phyloP scores from a whole-genome alignment of 805 yeast species.

The Hanseniaspora lachancei region DNA sequence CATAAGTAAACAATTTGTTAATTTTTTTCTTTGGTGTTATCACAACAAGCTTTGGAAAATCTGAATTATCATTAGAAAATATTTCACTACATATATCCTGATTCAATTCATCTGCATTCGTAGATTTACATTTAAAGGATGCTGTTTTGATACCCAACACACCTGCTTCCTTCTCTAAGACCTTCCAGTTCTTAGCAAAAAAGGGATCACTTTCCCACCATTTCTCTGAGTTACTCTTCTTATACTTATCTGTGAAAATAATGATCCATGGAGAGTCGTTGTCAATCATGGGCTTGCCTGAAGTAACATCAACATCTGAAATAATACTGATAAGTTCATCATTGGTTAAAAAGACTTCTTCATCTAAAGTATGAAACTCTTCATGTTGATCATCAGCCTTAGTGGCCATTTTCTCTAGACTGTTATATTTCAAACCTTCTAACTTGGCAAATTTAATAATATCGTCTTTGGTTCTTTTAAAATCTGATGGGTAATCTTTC shows the following conservation, averaged over 20 bases:
- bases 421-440: conserved; percentile 34
- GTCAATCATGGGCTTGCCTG: conserved; percentile 1
- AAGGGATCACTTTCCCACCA: background rate
- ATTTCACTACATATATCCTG: conserved; percentile 39
- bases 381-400: background rate
- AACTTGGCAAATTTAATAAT: conserved; percentile 42
- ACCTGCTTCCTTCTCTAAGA: conserved; percentile 37
- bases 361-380: background rate
- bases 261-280: conserved; percentile 31
- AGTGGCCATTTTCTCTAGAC: conserved; percentile 22
- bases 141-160: conserved; percentile 31
- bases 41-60: conserved; percentile 34
- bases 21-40: conserved; percentile 37
- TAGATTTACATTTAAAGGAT: conserved; percentile 44
- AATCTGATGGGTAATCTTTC: conserved; percentile 33
- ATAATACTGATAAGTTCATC: conserved; percentile 36
- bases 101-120: conserved; percentile 19
- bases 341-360: conserved; percentile 24
- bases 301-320: conserved; percentile 32
- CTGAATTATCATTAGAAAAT: conserved; percentile 31
- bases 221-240: background rate
- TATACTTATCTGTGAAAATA: background rate
- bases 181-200: conserved; percentile 45
- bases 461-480: conserved; percentile 36
- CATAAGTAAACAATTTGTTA: conserved; percentile 21